Evolutionary conservation across 192 early-diverging fungal genomes (phyloP), one percentile per base, ranked within the genome.

Genomic region (Backusella psychrophila): DNA sequence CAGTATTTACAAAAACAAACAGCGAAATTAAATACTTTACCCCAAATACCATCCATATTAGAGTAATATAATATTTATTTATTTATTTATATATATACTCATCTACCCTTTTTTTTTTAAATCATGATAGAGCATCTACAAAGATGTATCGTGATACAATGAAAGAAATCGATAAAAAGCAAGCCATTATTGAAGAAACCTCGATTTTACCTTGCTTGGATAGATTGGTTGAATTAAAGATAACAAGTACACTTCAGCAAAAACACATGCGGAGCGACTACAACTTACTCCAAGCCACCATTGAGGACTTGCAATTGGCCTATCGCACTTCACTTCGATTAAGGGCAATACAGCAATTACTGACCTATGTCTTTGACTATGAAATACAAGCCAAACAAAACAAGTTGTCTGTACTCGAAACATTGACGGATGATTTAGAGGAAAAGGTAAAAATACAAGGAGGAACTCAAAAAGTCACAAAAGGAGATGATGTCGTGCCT

Each of bases 31-130:
- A 69, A 69, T 23, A 12, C 68, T 21, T 69, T 69, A 23, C 68
- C 68, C 21, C 68, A 69, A 11, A 69, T 69, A 38, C 68, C 38
- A 69, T 38, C 68, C 21, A 69, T 69, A 23, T 12, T 69, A 41
- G 36, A 69, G 68, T 69, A 69, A 33, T 33, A 33, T 33, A 69
- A 9, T 31, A 0, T n/a, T n/a, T 2, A 4, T 17, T 1, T n/a
- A 14, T 39, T 38, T 38, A 0, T 29, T 4, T 39, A 8, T 36
- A 38, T 41, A 21, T 23, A 38, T 11, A 69, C n/a, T 9, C 11
- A 38, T 69, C n/a, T 4, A 68, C 4, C 4, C 6, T 35, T n/a
- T 38, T n/a, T 39, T 44, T 39, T 7, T 21, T 7, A 53, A 31
- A 31, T 31, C 2, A 31, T 53, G 17, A 26, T 56, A 23, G 67